These are phyloP conservation scores for Fonsecaea nubica DNA, from an alignment of 2,329 filamentous ascomycete genomes.

Conservation along the genomic window DNA sequence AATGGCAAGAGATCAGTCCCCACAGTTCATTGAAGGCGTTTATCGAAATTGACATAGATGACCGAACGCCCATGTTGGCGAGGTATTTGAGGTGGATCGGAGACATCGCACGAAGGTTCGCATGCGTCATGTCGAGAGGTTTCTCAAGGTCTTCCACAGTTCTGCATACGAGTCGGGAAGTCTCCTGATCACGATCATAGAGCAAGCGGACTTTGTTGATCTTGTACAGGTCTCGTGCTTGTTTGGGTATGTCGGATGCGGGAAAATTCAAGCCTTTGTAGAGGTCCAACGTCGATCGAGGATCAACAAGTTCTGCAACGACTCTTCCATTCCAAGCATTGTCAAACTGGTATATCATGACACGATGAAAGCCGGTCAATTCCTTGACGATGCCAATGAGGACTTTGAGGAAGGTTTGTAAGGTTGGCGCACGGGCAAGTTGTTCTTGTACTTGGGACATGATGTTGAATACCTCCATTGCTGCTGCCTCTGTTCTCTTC, in stretches of 20 bases:
- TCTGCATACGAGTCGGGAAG: constrained; percentile 80
- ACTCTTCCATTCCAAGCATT: constrained; percentile 81
- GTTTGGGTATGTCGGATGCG: constrained; percentile 82
- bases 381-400: constrained; percentile 87
- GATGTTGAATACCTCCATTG: constrained; percentile 90
- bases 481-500: constrained; percentile 80
- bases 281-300: constrained; percentile 76
- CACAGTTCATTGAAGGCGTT: constrained; percentile 84
- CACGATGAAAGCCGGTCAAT: constrained; percentile 85
- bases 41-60: constrained; percentile 93
- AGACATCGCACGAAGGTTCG: constrained; percentile 86
- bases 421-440: constrained; percentile 71
- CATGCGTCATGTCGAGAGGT: constrained; percentile 82
- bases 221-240: constrained; percentile 87
- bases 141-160: constrained; percentile 73
- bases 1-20: constrained; percentile 86
- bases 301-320: constrained; percentile 85
- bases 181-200: constrained; percentile 82
- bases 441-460: constrained; percentile 93
- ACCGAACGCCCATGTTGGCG: constrained; percentile 86
- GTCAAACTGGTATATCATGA: constrained; percentile 94
- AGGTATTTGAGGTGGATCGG: constrained; percentile 89
- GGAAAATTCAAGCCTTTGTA: constrained; percentile 90
- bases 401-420: constrained; percentile 79
- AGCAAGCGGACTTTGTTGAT: constrained; percentile 87